Evolutionary conservation across 2,329 filamentous ascomycete genomes (phyloP), one percentile per base, ranked within the genome.

Genomic region (Fonsecaea nubica): DNA sequence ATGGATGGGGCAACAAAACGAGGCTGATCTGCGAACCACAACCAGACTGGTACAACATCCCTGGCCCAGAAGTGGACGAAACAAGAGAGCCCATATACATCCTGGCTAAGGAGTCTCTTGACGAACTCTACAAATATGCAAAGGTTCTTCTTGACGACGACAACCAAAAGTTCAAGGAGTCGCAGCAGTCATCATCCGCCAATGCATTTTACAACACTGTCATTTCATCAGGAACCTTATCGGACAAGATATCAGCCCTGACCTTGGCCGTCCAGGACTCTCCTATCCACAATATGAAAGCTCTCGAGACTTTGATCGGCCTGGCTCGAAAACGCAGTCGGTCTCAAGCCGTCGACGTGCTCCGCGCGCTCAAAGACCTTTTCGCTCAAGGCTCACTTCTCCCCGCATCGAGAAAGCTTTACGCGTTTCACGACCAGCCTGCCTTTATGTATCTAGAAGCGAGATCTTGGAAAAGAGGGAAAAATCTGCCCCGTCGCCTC

Each of bases 191-290:
- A 6, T 88, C 92, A 58, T 95, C 94, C 2, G 94, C 93, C 48
- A 91, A 96, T 79, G 96, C 93, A 77, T 99, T 99, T 83, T 89
- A 98, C 84, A 92, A 93, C 1, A 96, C 93, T 18, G 97, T 99
- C 77, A 97, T 98, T 92, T 84, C 92, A 9, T 96, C 93, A 1
- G 95, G 95, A 83, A 99, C 96, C 9, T 87, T 98, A 73, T 96
- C 93, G 63, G 95, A 99, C 78, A 98, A 97, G 78, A 90, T 98
- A 52, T 99, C 95, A 2, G 96, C 95, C 3, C 83, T 99, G 75
- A 99, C 95, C 4, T 84, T 99, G 72, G 91, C 95, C 63, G 89
- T 97, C 12, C 96, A 99, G 81, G 95, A 99, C 79, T 98, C 96
- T 8, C 95, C 95, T 18, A 82, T 98, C 59, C 95, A 99, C 79